phyloP scores from a whole-genome alignment of 257 asterid genomes.

The Ballota nigra region DNA sequence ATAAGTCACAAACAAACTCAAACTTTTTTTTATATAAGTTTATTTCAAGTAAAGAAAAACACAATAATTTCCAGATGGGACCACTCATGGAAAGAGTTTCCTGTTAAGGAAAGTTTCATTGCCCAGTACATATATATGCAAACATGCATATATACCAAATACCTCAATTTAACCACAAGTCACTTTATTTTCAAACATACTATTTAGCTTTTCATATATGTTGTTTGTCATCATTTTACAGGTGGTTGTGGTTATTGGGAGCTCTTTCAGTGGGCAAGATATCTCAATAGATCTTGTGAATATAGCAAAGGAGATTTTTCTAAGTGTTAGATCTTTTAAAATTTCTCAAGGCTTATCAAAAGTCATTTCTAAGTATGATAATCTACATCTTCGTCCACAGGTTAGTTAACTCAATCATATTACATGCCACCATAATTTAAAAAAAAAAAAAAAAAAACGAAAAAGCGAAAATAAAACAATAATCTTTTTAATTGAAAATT shows the following conservation, averaged over 20 bases:
- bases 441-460: not conserved
- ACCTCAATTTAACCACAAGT: conserved; percentile 12
- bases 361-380: conserved; percentile 58
- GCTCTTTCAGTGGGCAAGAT: conserved; percentile 81
- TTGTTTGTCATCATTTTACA: conserved; percentile 19
- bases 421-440: not conserved
- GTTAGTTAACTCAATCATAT: conserved; percentile 29
- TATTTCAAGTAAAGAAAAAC: not conserved
- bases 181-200: conserved; percentile 33
- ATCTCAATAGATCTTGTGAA: conserved; percentile 77
- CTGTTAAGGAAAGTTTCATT: conserved; percentile 35
- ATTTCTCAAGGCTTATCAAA: conserved; percentile 66
- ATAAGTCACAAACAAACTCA: not conserved
- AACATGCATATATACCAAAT: conserved; percentile 1
- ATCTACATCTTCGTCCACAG: conserved; percentile 63
- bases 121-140: not conserved
- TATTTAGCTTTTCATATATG: not conserved
- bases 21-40: not conserved
- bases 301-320: conserved; percentile 71
- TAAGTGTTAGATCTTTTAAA: conserved; percentile 50
- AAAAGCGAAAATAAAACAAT: no score
- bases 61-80: conserved; percentile 5
- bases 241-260: conserved; percentile 93
- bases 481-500: not conserved
- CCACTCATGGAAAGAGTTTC: conserved; percentile 16